phyloP scores from a whole-genome alignment of 768 basidiomycete species.

The Coprinopsis strossmayeri region DNA sequence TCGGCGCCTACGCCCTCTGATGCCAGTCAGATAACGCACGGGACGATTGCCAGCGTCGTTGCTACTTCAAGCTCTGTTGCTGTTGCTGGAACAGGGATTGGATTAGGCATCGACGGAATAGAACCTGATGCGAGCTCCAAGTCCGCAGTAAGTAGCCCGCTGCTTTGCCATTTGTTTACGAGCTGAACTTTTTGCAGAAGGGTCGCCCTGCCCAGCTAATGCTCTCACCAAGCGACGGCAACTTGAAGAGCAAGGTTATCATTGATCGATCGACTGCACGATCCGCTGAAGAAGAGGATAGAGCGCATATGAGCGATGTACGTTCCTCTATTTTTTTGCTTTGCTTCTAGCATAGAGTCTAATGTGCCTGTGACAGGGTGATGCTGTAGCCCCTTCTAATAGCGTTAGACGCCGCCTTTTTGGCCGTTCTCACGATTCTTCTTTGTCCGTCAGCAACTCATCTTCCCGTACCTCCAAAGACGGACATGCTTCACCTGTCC shows the following conservation, averaged over 20 bases:
- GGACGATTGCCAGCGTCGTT: conserved; percentile 11
- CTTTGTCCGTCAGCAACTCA: conserved; percentile 9
- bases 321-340: conserved; percentile 17
- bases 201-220: conserved; percentile 43
- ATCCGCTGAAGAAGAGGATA: conserved; percentile 38
- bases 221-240: conserved; percentile 58
- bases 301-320: conserved; percentile 62
- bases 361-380: conserved; percentile 51
- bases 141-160: too few species aligned
- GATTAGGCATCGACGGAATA: conserved; percentile 14
- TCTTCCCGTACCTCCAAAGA: conserved; percentile 17
- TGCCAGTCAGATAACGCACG: not conserved
- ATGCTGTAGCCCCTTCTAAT: conserved; percentile 30
- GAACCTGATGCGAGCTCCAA: conserved; percentile 1
- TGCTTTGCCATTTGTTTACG: too few species aligned
- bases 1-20: too few species aligned
- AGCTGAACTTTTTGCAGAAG: conserved; percentile 24
- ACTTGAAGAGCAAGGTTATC: conserved; percentile 35
- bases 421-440: conserved; percentile 51
- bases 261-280: conserved; percentile 27
- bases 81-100: conserved; percentile 17
- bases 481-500: conserved; percentile 7
- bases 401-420: conserved; percentile 52
- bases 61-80: conserved; percentile 7
- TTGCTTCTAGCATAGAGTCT: not conserved